Evolutionary conservation across 176 grass and related monocot species (phyloP).

Genomic region (Bonia amplexicaulis): DNA sequence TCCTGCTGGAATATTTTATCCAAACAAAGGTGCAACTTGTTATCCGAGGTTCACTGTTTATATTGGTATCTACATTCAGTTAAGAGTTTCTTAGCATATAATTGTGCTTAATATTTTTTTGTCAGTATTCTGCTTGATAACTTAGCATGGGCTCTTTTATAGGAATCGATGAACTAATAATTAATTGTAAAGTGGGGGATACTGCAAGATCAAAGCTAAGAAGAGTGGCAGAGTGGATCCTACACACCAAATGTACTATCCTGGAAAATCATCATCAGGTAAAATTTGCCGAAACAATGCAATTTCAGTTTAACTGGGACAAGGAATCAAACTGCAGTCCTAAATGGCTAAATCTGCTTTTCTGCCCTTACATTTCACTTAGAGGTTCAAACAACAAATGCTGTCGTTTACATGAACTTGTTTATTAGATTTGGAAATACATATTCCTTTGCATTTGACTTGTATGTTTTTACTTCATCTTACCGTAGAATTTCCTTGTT

Average conservation of each 20-base stretch:
- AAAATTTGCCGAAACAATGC: conserved; percentile 11
- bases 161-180: conserved; percentile 36
- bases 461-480: background rate
- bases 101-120: background rate
- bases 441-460: background rate
- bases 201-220: conserved; percentile 50
- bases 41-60: background rate
- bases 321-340: background rate
- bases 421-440: background rate
- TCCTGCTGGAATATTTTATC: background rate
- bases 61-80: background rate
- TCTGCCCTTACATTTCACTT: background rate
- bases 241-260: conserved; percentile 21
- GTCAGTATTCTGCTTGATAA: conserved; percentile 1
- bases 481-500: conserved; percentile 9
- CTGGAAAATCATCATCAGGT: conserved; percentile 30
- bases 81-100: background rate
- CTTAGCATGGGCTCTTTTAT: background rate
- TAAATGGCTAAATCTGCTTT: background rate
- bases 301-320: background rate
- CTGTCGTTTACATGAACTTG: background rate
- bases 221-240: conserved; percentile 43
- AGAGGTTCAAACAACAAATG: background rate
- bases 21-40: background rate
- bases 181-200: conserved; percentile 36